These are phyloP conservation scores for Mortierella sp. DNA, from an alignment of 371 early-diverging fungal species.

Conservation along the genomic window DNA sequence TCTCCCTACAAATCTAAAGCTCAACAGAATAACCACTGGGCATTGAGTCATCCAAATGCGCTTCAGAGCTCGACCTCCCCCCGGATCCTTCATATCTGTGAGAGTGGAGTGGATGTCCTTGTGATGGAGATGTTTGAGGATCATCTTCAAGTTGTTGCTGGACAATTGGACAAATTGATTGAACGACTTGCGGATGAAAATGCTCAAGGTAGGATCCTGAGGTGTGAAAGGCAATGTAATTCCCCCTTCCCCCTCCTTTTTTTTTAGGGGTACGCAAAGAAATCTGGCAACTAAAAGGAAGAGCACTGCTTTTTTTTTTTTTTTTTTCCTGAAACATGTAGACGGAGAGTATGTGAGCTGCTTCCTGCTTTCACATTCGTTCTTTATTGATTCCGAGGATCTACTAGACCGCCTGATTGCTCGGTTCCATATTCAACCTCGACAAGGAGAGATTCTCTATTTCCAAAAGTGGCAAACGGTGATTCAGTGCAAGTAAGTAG, in stretches of 20 bases:
- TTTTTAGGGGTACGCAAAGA: too few relatives aligned
- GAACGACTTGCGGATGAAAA: conserved; percentile 69
- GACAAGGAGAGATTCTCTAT: conserved; percentile 61
- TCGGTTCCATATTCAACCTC: conserved; percentile 62
- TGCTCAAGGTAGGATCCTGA: conserved; percentile 64
- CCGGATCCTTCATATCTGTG: conserved; percentile 57
- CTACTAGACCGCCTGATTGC: conserved; percentile 64
- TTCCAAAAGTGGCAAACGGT: conserved; percentile 70
- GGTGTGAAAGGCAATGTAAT: too few relatives aligned
- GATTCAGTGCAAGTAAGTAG: conserved; percentile 70
- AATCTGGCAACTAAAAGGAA: neutral
- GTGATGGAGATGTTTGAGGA: conserved; percentile 62
- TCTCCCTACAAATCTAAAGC: conserved; percentile 6
- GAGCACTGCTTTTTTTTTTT: neutral
- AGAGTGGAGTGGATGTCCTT: conserved; percentile 64
- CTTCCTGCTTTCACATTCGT: conserved; percentile 63
- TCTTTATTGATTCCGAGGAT: conserved; percentile 64
- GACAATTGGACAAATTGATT: conserved; percentile 63
- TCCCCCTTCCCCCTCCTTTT: too few relatives aligned
- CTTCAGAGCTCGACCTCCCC: conserved; percentile 32
- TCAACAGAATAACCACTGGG: conserved; percentile 35
- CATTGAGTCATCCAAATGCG: conserved; percentile 39
- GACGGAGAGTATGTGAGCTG: conserved; percentile 73
- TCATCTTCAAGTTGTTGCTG: conserved; percentile 66
- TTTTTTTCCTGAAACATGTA: conserved; percentile 13